phyloP scores from a whole-genome alignment of 306 rosid genomes.

The Oemleria cerasiformis region DNA sequence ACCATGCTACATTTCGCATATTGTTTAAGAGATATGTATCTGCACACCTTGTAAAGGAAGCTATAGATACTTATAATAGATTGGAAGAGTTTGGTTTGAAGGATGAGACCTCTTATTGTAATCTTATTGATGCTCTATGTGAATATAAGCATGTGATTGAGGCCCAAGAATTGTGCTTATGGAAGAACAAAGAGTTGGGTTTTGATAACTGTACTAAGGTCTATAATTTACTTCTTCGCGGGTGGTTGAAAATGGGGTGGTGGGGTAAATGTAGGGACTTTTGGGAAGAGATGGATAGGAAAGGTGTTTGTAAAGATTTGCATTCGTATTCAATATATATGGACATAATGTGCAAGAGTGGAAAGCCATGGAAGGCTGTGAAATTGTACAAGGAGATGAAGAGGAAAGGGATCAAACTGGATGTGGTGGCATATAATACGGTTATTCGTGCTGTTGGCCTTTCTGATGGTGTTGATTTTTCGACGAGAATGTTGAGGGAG shows the following conservation, averaged over 20 bases:
- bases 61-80: slow-evolving; percentile 50
- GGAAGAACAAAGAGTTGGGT: slow-evolving; percentile 28
- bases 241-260: slow-evolving; percentile 81
- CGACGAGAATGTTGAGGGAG: slow-evolving; percentile 50
- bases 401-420: slow-evolving; percentile 53
- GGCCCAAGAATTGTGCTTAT: slow-evolving; percentile 66
- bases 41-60: slow-evolving; percentile 65
- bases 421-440: slow-evolving; percentile 76
- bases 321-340: slow-evolving; percentile 79
- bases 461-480: slow-evolving; percentile 75
- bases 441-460: slow-evolving; percentile 68
- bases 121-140: slow-evolving; percentile 76
- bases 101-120: slow-evolving; percentile 57
- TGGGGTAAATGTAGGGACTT: slow-evolving; percentile 82
- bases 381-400: slow-evolving; percentile 68
- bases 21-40: slow-evolving; percentile 74
- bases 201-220: slow-evolving; percentile 43
- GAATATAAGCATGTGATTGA: slow-evolving; percentile 77
- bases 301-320: slow-evolving; percentile 58
- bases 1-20: slow-evolving; percentile 68
- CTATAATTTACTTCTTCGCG: slow-evolving; percentile 73
- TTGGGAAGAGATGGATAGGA: slow-evolving; percentile 87
- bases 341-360: slow-evolving; percentile 81
- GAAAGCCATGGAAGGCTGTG: slow-evolving; percentile 92
- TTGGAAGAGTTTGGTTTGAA: slow-evolving; percentile 55